Evolutionary conservation across 257 asterid species (phyloP), one percentile per base, ranked within the genome.

Genomic region (Fraxinus cuspidata): DNA sequence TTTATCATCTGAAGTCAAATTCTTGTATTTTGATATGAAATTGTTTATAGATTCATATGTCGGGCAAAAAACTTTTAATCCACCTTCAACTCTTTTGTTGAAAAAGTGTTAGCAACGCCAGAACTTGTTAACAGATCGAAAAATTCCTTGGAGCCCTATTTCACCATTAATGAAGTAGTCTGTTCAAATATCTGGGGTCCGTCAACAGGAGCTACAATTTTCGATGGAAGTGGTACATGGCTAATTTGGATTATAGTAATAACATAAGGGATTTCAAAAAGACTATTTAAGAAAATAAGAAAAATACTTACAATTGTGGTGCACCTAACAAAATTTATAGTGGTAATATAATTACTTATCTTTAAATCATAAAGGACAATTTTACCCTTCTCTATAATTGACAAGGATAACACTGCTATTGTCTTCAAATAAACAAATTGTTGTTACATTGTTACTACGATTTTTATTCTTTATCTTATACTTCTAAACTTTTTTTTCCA

Each of bases 11-110:
- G 75, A 71, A 11, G 94, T 91, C 49, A 95, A 83, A 38, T 93
- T 93, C 70, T 84, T 88, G 89, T 83, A 93, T 37, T 83, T 88
- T 0, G 97, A 92, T 86, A 81, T 83, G 87, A 95, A 95, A 2
- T 76, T 70, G 0, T 79, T 75, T 1, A 95, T 67, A 0, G 86
- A 83, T 2, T 88, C 96, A 78, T 93, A 98, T 70, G 86, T 77
- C 0, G 99, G 99, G 76, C 99, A 95, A 77, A 95, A 95, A 8
- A 93, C 78, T 0, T 98, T 95, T 32, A 95, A 75, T 0, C 99
- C 98, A 0, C 88, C 89, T 34, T 83, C 84, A 0, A 89, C 85
- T 78, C 80, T 89, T 0, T 84, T 78, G 32, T 29, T 0, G 86
- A 31, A 51, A 89, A 91, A 0, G 85, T 83, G 1, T 88, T 90